Evolutionary conservation across 108 stramenopile species (phyloP), one percentile per base, ranked within the genome.

Genomic region (Cyclotella atomus): DNA sequence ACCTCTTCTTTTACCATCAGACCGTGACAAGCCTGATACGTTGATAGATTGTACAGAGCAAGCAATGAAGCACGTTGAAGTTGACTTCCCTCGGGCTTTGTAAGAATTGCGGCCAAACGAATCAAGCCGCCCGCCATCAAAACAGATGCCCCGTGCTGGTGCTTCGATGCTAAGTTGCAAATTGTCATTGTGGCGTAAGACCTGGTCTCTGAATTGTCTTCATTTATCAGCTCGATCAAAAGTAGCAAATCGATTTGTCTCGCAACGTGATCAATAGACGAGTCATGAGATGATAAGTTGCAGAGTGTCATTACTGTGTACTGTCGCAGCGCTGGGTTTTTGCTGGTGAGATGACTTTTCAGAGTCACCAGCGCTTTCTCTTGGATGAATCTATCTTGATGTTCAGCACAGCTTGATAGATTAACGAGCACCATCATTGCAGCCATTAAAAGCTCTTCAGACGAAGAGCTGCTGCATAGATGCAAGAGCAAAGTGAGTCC

Each of bases 361-460:
- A 95, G 73, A 16, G 80, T 83, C 32, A 63, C 52, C 27, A 95
- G 63, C 0, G 70, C 79, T 53, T 78, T 74, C 49, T 67, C 62
- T 46, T 86, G 65, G 25, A 91, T 83, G 27, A 95, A 74, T 36
- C 72, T 34, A 25, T 65, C 36, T 57, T 89, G 82, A 68, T 86
- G 82, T 19, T 69, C 79, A 16, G 52, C 45, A 68, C 89, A 69
- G 27, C 60, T 82, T 27, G 84, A 79, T n/a, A 95, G 33, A 77
- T 93, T 93, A 62, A 86, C 89, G 0, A 95, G 54, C 1, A 89
- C 82, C 92, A 92, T 92, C 3, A 70, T 55, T 35, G 87, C 71
- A 56, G 71, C 55, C 14, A 74, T 46, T n/a, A 47, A 34, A n/a
- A 71, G 53, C n/a, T 71, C 67, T 79, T 36, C 35, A 77, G 83